These are phyloP conservation scores for Eucalyptus cloeziana DNA, from an alignment of 345 rosid genomes.

Conservation along the genomic window DNA sequence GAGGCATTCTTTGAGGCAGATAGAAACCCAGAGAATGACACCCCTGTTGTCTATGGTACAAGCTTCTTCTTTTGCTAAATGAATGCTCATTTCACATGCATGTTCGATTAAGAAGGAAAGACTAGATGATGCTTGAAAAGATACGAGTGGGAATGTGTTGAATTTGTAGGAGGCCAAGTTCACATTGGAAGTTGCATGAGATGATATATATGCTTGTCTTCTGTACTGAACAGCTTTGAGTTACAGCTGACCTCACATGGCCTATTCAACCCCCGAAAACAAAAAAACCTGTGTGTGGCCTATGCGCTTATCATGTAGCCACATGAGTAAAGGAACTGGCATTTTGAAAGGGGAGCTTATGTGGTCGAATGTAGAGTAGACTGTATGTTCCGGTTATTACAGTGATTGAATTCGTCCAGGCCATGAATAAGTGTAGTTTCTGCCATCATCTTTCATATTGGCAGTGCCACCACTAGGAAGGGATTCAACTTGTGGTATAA, in stretches of 20 bases:
- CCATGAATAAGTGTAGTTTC: background rate
- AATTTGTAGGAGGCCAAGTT: background rate
- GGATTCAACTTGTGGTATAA: background rate
- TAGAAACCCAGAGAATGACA: constrained; percentile 54
- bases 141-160: background rate
- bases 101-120: background rate
- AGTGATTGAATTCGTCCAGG: background rate
- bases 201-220: background rate
- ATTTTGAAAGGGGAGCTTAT: background rate
- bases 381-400: background rate
- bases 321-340: background rate
- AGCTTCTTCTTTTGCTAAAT: background rate
- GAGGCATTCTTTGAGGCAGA: constrained; percentile 82
- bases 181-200: background rate
- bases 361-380: background rate
- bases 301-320: background rate
- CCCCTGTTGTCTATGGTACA: constrained; percentile 66
- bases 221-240: background rate
- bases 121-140: background rate
- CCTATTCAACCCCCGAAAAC: background rate
- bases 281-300: background rate
- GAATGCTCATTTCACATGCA: background rate
- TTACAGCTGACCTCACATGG: background rate
- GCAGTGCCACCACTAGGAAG: background rate
- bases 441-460: background rate